Base-by-base conservation (phyloP, 1,139 yeast genomes). In the Debaryomycetaceae sp. region DNA sequence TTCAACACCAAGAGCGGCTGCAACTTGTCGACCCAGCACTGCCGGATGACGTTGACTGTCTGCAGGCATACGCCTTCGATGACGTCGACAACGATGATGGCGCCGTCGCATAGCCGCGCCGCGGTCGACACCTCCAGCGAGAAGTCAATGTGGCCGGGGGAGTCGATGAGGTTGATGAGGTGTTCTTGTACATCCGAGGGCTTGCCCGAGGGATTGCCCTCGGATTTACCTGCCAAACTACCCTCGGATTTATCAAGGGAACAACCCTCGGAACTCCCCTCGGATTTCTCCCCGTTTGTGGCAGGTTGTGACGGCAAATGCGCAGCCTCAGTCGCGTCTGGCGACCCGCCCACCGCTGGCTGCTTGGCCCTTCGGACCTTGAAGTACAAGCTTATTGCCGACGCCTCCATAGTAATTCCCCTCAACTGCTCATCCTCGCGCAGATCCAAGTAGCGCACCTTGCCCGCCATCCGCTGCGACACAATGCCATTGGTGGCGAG, bases 61-160 rank as follows among this genome's bases (percentile, higher is more conserved):
- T 91, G 98, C 0, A 96, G 88, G 49, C 97, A 88, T 1, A 93
- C 97, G 19, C 99, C 99, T 58, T 93, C 99, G 3, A 93, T 96
- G 2, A 85, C 97, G 55, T 91, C 98, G 1, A 93, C 96, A 14
- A 93, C 65, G 0, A 93, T 93, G 4, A 93, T 82, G 0, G 97
- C 96, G 22, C 97, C 97, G 53, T 93, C 99, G 59, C 97, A 93
- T 30, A 93, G 64, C 49, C 98, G 70, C 2, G 97, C 86, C 0
- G 97, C 95, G 0, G 96, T 84, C 11, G 96, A 84, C 0, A 93
- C 98, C 51, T 93, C 99, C 5, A 94, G 83, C 1, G 95, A 83
- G 52, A 93, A 93, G 56, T 93, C 99, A 43, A 93, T 88, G 51
- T 93, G 99, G 7, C 99, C 99, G 0, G 99, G 99, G 0, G 97